Conservation (phyloP, 768 basidiomycete species). For the Mycena galopus region DNA sequence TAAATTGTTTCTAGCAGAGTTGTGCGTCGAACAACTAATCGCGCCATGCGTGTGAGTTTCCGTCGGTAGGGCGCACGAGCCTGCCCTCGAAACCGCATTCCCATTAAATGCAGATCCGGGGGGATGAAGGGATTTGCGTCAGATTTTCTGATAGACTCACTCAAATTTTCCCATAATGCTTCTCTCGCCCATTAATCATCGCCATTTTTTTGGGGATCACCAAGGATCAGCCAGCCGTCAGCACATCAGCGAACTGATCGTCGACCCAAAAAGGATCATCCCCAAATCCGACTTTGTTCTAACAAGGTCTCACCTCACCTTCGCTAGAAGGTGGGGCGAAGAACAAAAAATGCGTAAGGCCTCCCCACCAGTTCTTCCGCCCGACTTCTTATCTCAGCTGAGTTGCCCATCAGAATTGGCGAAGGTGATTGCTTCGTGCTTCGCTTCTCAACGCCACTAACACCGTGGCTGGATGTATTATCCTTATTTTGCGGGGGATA, state of each 20-base stretch:
- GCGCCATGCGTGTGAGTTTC: not conserved
- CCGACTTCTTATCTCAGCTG: not conserved
- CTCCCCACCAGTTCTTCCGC: not conserved
- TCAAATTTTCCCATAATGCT: constrained; percentile 8
- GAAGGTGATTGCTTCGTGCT: not conserved
- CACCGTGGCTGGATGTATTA: not conserved
- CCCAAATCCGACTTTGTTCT: not conserved
- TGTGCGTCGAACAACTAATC: not conserved
- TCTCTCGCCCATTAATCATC: constrained; percentile 33
- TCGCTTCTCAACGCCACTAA: constrained; percentile 26
- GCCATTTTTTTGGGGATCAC: constrained; percentile 18
- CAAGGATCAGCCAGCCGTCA: not conserved
- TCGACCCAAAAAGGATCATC: not conserved
- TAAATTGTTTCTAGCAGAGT: not conserved
- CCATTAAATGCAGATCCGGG: not conserved
- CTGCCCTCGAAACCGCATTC: not conserved
- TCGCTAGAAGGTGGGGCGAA: too few species aligned
- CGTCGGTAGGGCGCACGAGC: not conserved
- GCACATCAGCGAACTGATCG: not conserved
- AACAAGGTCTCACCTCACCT: too few species aligned
- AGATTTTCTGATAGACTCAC: constrained; percentile 32
- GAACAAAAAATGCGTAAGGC: not conserved
- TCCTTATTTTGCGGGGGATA: not conserved
- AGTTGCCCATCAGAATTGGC: not conserved
- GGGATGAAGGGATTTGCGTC: constrained; percentile 18